These are phyloP conservation scores for Papiliotrema fonsecae DNA, from an alignment of 1,284 basidiomycete genomes.

Conservation along the genomic window DNA sequence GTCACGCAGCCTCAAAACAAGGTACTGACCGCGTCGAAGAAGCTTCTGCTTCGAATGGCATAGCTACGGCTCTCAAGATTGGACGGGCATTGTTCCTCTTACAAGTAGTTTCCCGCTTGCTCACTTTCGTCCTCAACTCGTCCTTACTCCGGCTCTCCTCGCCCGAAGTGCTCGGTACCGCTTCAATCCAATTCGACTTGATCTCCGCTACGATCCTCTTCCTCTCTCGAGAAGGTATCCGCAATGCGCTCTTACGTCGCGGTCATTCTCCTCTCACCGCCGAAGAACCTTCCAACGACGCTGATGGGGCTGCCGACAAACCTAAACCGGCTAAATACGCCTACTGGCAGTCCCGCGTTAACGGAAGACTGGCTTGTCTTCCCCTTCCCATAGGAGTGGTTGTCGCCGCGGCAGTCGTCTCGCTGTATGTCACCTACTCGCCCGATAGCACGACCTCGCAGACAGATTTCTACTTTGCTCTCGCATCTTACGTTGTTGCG, in stretches of 20 bases:
- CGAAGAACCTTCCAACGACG: background rate
- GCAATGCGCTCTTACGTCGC: constrained; percentile 64
- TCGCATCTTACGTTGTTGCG: constrained; percentile 65
- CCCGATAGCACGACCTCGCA: constrained; percentile 57
- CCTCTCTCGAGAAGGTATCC: constrained; percentile 82
- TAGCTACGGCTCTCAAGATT: constrained; percentile 37
- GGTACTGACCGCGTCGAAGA: no score
- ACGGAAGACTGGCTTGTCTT: constrained; percentile 28
- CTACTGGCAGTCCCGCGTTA: no score
- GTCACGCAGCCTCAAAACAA: no score
- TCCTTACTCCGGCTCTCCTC: constrained; percentile 72
- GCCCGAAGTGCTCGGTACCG: constrained; percentile 79
- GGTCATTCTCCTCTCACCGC: background rate
- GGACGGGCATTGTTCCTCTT: constrained; percentile 77
- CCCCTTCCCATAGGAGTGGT: constrained; percentile 56
- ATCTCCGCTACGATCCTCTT: constrained; percentile 86
- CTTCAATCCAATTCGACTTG: constrained; percentile 79
- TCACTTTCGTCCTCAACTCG: constrained; percentile 88
- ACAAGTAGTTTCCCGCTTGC: constrained; percentile 73
- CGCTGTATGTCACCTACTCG: constrained; percentile 55
- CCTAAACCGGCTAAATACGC: no score
- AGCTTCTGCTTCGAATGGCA: no score
- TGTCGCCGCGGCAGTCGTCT: constrained; percentile 55
- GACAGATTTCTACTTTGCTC: constrained; percentile 59
- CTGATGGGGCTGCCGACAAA: background rate